Conservation (phyloP, 2,329 filamentous ascomycete genomes). For the Shiraia sp. region DNA sequence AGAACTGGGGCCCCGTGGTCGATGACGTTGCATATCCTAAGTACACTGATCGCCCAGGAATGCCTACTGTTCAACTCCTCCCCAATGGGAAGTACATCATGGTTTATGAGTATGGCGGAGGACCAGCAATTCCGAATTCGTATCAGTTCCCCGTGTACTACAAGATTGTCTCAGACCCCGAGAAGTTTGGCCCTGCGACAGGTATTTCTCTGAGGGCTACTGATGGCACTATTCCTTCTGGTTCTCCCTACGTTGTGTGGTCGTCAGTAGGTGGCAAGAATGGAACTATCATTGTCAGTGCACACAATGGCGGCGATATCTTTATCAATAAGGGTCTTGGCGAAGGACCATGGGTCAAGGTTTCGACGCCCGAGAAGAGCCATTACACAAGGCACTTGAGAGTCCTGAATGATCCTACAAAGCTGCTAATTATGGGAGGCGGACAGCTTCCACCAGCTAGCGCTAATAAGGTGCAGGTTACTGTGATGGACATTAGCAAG, state of each 20-base stretch:
- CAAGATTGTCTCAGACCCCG: constrained; percentile 53
- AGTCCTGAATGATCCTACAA: constrained; percentile 47
- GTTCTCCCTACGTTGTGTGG: constrained; percentile 59
- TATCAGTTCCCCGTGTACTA: constrained; percentile 58
- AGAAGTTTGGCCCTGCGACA: constrained; percentile 49
- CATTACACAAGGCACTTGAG: constrained; percentile 54
- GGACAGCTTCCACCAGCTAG: constrained; percentile 42
- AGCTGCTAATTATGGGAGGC: constrained; percentile 49
- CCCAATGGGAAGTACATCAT: constrained; percentile 66
- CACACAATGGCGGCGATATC: constrained; percentile 46
- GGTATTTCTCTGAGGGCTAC: constrained; percentile 49
- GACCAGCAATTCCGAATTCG: constrained; percentile 36
- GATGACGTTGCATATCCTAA: constrained; percentile 66
- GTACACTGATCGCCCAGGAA: constrained; percentile 68
- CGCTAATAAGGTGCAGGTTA: constrained; percentile 36
- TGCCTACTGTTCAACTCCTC: constrained; percentile 65
- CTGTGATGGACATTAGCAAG: constrained; percentile 38
- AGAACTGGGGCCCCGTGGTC: constrained; percentile 62
- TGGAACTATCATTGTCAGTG: constrained; percentile 56
- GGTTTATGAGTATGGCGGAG: constrained; percentile 65
- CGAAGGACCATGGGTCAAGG: constrained; percentile 51
- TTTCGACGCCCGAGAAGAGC: constrained; percentile 46
- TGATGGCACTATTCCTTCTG: constrained; percentile 51
- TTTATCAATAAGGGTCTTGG: constrained; percentile 55
- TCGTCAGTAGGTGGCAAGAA: constrained; percentile 52